Evolutionary conservation across 2,329 filamentous ascomycete genomes (phyloP), one percentile per base, ranked within the genome.

Genomic region (Xylariaceae sp.): DNA sequence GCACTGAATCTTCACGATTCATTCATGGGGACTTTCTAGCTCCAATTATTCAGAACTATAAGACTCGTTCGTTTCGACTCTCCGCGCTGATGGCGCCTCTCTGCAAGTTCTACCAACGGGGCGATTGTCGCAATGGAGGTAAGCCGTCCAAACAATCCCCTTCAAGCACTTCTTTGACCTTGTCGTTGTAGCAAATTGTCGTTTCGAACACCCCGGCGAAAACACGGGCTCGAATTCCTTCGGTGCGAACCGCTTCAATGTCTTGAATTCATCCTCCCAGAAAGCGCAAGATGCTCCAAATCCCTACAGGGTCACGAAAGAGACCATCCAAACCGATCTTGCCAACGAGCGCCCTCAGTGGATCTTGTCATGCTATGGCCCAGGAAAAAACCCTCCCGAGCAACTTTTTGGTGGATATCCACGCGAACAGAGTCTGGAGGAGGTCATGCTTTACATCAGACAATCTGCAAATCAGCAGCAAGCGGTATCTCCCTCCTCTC

Each of bases 381-480:
- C 91, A 0, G 87, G 87, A 3, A 80, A 76, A 64, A 82, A 91
- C 63, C 83, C 87, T 1, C 91, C 91, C 0, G 83, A 83, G 19
- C 90, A 96, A 71, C 78, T 96, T 1, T 91, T 96, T 65, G 90
- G 90, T 50, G 91, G 90, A 1, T 79, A 78, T 44, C 77, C 82
- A 4, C 80, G 91, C 19, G 92, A 97, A 70, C 87, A 91, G 69
- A 95, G 90, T 65, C 87, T 88, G 41, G 92, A 97, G 70, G 92
- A 97, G 71, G 80, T 95, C 68, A 81, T 91, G 48, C 68, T 91
- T 27, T 86, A 90, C 67, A 91, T 92, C 66, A 75, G 84, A 64
- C 65, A 58, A 30, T 61, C 65, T 32, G 46, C 57, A 27, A 67
- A 69, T 47, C 63, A 57, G 35, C 66, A 68, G 53, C 73, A 74